Evolutionary conservation across 305 asterid species (phyloP).

Genomic region (Rubia occidens): DNA sequence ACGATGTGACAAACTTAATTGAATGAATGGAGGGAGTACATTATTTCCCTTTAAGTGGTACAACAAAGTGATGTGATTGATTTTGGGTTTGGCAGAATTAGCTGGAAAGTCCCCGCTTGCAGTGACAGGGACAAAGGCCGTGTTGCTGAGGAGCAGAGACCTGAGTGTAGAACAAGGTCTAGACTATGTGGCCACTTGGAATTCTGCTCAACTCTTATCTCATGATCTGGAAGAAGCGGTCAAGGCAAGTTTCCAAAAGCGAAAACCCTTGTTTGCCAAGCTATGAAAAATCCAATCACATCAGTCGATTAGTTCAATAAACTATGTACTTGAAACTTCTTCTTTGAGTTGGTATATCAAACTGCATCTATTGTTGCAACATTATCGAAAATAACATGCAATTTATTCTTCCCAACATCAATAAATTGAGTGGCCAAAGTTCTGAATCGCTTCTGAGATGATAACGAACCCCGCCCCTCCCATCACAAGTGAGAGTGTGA

Average conservation of each 20-base stretch:
- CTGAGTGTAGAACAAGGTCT: slow-evolving; percentile 64
- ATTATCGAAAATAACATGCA: not conserved
- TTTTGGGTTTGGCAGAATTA: slow-evolving; percentile 33
- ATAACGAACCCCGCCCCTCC: slow-evolving; percentile 67
- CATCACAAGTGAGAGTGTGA: slow-evolving; percentile 59
- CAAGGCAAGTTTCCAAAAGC: slow-evolving; percentile 51
- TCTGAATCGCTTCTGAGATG: slow-evolving; percentile 50
- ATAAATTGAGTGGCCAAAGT: slow-evolving; percentile 32
- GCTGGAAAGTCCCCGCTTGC: slow-evolving; percentile 78
- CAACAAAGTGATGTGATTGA: not conserved
- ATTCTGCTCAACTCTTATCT: slow-evolving; percentile 52
- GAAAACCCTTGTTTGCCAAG: slow-evolving; percentile 60
- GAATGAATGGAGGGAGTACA: too few species aligned
- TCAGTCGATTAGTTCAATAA: not conserved
- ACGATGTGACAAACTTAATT: too few species aligned
- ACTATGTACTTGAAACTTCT: not conserved
- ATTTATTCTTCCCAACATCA: not conserved
- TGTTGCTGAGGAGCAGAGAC: slow-evolving; percentile 60
- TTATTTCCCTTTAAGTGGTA: too few species aligned
- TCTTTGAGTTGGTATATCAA: not conserved
- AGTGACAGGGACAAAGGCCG: slow-evolving; percentile 68
- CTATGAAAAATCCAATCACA: slow-evolving; percentile 22
- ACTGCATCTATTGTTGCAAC: not conserved
- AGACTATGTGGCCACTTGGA: slow-evolving; percentile 90
- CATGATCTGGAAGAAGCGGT: slow-evolving; percentile 61